Conservation (phyloP, 371 early-diverging fungal species). For the Mucor mucedo region DNA sequence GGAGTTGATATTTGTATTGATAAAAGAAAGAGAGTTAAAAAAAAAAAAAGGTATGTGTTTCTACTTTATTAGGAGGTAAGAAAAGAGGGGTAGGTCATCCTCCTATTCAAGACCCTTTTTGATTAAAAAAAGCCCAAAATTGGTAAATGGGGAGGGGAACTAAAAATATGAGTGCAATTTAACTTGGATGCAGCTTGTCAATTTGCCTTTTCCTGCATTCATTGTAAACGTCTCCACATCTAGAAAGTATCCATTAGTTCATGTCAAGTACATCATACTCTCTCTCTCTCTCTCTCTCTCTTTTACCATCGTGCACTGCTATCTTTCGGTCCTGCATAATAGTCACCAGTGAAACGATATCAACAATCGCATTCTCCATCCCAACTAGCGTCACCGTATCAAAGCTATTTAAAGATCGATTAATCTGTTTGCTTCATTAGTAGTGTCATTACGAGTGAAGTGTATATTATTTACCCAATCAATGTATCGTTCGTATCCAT, state of each 20-base stretch:
- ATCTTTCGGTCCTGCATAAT: conserved; percentile 45
- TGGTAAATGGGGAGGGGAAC: background rate
- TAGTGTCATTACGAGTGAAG: background rate
- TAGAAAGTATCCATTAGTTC: conserved; percentile 1
- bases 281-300: too few species aligned
- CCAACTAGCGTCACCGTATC: conserved; percentile 46
- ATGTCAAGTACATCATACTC: too few species aligned
- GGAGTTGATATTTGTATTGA: background rate
- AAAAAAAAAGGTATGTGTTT: background rate
- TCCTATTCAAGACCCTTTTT: background rate
- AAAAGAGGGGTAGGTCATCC: background rate
- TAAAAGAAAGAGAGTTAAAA: background rate
- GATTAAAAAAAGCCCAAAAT: conserved; percentile 3
- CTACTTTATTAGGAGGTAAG: conserved; percentile 7
- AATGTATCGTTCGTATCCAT: conserved; percentile 50
- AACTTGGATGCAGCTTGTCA: conserved; percentile 45
- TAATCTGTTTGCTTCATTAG: conserved; percentile 24
- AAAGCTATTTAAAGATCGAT: conserved; percentile 34
- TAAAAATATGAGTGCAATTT: conserved; percentile 30
- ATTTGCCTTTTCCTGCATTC: conserved; percentile 28
- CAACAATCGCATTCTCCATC: conserved; percentile 46
- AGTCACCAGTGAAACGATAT: conserved; percentile 44
- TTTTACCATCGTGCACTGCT: conserved; percentile 47
- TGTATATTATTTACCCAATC: conserved; percentile 38
- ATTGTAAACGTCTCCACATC: conserved; percentile 48